These are phyloP conservation scores for Yamadazyma diddensiae DNA, from an alignment of 1,139 yeast genomes.

Conservation along the genomic window DNA sequence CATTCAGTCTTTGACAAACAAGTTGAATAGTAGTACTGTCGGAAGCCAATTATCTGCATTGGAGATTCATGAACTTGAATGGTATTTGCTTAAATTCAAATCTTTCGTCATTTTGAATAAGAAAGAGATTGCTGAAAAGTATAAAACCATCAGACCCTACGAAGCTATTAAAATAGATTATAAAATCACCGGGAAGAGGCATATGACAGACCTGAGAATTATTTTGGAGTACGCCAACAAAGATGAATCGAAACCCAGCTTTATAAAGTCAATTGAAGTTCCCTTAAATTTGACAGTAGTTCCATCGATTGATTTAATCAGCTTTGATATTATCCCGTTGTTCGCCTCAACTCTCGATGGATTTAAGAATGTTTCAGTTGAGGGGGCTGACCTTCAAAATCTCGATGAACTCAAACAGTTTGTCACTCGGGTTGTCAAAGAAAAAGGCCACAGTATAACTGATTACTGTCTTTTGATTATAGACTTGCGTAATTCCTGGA, in stretches of 20 bases:
- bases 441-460: constrained; percentile 29
- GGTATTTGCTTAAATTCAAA: constrained; percentile 55
- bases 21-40: constrained; percentile 19
- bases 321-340: constrained; percentile 67
- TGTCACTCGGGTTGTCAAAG: constrained; percentile 16
- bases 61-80: constrained; percentile 75
- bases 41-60: constrained; percentile 45
- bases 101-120: constrained; percentile 52
- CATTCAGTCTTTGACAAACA: constrained; percentile 54
- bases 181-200: constrained; percentile 69
- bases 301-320: constrained; percentile 69
- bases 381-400: constrained; percentile 8
- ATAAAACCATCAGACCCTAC: constrained; percentile 33
- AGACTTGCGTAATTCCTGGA: constrained; percentile 74
- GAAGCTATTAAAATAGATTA: constrained; percentile 45
- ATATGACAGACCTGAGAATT: constrained; percentile 64
- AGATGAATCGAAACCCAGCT: constrained; percentile 24
- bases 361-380: constrained; percentile 15
- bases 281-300: constrained; percentile 69
- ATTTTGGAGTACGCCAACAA: constrained; percentile 66
- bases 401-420: constrained; percentile 12
- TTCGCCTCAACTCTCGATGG: constrained; percentile 23
- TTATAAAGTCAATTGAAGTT: constrained; percentile 55
- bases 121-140: constrained; percentile 29
- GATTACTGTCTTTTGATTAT: constrained; percentile 62